Evolutionary conservation across 2,329 filamentous ascomycete genomes (phyloP).

Genomic region (Fusarium globosum): DNA sequence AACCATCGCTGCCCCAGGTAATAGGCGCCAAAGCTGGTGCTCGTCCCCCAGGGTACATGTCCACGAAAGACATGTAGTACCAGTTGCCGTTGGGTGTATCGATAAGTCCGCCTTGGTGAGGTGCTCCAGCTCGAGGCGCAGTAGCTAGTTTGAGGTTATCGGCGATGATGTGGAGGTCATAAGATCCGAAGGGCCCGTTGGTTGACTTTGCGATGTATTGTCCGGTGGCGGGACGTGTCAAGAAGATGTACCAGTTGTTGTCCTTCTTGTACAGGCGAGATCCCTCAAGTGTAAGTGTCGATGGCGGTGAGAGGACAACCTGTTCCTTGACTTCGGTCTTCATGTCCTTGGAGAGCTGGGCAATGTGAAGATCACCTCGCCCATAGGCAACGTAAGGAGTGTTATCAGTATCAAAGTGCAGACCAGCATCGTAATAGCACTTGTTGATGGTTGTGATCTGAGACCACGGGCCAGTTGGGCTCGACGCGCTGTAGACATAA

Average conservation of each 20-base stretch:
- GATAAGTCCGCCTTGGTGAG: constrained; percentile 67
- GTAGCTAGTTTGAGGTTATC: constrained; percentile 51
- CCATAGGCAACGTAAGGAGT: constrained; percentile 69
- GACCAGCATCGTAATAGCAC: constrained; percentile 68
- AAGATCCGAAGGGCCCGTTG: constrained; percentile 60
- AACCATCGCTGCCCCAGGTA: constrained; percentile 41
- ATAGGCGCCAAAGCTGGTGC: constrained; percentile 66
- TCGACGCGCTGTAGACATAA: constrained; percentile 62
- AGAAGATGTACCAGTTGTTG: constrained; percentile 65
- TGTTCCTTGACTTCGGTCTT: constrained; percentile 16
- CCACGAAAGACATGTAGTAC: constrained; percentile 68
- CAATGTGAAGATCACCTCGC: constrained; percentile 57
- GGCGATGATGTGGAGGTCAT: constrained; percentile 57
- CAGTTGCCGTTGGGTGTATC: constrained; percentile 63
- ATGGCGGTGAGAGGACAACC: background rate
- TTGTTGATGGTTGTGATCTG: constrained; percentile 55
- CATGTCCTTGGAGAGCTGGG: constrained; percentile 59
- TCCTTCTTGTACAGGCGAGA: constrained; percentile 66
- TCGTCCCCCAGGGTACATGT: constrained; percentile 65
- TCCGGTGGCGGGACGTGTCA: constrained; percentile 56
- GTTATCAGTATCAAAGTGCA: constrained; percentile 66
- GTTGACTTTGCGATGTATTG: constrained; percentile 61
- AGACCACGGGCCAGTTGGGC: constrained; percentile 56
- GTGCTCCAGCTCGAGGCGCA: constrained; percentile 54
- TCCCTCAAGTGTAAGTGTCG: constrained; percentile 56